These are phyloP conservation scores for Yarrowia deformans DNA, from an alignment of 805 yeast genomes.

Conservation along the genomic window DNA sequence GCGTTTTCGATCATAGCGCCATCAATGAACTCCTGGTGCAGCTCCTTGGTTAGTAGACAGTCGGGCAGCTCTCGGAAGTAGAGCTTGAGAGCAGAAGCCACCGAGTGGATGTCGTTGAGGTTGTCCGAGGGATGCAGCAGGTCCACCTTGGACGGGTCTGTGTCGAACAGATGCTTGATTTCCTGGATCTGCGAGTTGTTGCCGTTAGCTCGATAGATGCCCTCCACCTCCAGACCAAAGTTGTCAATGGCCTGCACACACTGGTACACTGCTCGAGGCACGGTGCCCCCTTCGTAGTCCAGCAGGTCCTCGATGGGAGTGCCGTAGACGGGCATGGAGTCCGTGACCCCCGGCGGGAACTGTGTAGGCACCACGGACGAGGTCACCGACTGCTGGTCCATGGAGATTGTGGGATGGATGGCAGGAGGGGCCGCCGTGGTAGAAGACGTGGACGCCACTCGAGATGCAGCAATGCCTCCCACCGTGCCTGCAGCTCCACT, in stretches of 20 bases:
- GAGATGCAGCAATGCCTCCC: conserved; percentile 23
- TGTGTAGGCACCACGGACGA: conserved; percentile 35
- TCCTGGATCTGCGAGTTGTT: conserved; percentile 76
- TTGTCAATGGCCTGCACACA: conserved; percentile 87
- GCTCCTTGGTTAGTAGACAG: conserved; percentile 74
- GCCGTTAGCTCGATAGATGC: conserved; percentile 87
- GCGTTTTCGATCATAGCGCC: conserved; percentile 74
- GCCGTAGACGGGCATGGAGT: conserved; percentile 71
- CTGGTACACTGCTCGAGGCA: conserved; percentile 86
- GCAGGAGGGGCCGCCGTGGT: conserved; percentile 22
- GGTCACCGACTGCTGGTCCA: conserved; percentile 40
- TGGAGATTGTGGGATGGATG: conserved; percentile 25
- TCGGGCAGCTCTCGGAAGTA: conserved; percentile 88
- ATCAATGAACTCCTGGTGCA: conserved; percentile 66
- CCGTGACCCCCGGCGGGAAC: conserved; percentile 40
- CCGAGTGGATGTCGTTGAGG: conserved; percentile 81
- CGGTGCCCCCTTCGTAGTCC: conserved; percentile 85
- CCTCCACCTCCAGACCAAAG: conserved; percentile 85
- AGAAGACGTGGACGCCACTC: conserved; percentile 30
- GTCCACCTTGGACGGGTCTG: conserved; percentile 65
- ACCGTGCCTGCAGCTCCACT: conserved; percentile 27
- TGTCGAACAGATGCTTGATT: conserved; percentile 66
- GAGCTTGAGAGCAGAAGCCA: conserved; percentile 85
- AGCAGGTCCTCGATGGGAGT: conserved; percentile 79
- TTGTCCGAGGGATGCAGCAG: conserved; percentile 64